Evolutionary conservation across 495 filamentous ascomycete genomes (phyloP).

Genomic region (Paragyromitra xinjiangensis): DNA sequence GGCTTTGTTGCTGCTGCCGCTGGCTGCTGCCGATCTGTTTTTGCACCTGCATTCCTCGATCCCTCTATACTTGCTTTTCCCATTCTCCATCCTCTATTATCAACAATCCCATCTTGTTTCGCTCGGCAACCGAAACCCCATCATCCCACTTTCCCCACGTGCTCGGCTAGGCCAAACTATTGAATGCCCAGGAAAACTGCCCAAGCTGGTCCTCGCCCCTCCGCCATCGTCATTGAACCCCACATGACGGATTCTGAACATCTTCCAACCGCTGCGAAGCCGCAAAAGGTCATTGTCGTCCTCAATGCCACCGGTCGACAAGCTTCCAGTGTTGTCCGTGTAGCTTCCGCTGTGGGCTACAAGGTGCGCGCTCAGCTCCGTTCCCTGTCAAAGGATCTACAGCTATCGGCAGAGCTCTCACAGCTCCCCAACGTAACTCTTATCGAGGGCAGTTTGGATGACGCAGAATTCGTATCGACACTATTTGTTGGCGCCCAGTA

Average conservation of each 20-base stretch:
- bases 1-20: slow-evolving; percentile 1
- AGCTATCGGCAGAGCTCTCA: slow-evolving; percentile 73
- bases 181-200: slow-evolving; percentile 54
- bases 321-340: slow-evolving; percentile 89
- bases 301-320: slow-evolving; percentile 94
- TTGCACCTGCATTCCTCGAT: slow-evolving; percentile 32
- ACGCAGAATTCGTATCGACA: slow-evolving; percentile 70
- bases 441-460: slow-evolving; percentile 81
- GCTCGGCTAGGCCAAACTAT: slow-evolving; percentile 30
- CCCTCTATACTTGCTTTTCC: slow-evolving; percentile 37
- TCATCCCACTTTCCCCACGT: slow-evolving; percentile 10
- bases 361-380: slow-evolving; percentile 87
- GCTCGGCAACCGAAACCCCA: slow-evolving; percentile 12
- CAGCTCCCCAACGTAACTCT: slow-evolving; percentile 84
- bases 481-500: slow-evolving; percentile 85
- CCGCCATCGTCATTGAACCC: slow-evolving; percentile 33
- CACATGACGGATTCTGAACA: slow-evolving; percentile 43
- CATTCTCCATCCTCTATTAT: not conserved
- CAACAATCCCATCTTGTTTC: slow-evolving; percentile 24
- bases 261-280: slow-evolving; percentile 59
- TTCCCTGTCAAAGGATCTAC: slow-evolving; percentile 66
- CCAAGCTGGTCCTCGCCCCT: slow-evolving; percentile 43
- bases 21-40: slow-evolving; percentile 33
- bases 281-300: slow-evolving; percentile 80
- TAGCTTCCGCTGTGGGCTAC: slow-evolving; percentile 90